Percentiles rank a stretch among this genome's conserved stretches.
Evolutionary conservation across 148 eudicot species (phyloP).

Genomic region (Beta vulgaris): DNA sequence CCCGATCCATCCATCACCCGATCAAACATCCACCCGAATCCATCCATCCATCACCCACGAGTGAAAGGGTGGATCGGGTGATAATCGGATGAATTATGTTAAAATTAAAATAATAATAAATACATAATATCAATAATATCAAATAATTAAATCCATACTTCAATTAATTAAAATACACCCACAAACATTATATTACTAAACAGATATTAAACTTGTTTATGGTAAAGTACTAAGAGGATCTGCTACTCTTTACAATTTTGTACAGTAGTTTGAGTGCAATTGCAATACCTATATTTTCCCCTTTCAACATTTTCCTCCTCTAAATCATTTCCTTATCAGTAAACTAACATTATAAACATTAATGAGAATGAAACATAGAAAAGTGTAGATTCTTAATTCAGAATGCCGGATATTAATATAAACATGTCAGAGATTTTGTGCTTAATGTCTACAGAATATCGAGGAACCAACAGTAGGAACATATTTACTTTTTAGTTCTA

Average conservation of each 20-base stretch:
- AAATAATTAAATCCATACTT: too few species aligned
- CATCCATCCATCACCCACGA: too few species aligned
- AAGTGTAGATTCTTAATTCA: neutral
- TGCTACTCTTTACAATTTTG: slow-evolving; percentile 12
- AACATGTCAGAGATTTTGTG: neutral
- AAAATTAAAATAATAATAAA: too few species aligned
- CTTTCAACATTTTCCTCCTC: neutral
- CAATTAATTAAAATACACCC: too few species aligned
- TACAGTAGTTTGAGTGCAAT: slow-evolving; percentile 5
- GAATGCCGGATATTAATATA: too few species aligned
- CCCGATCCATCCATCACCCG: too few species aligned
- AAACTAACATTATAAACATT: neutral
- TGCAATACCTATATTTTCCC: slow-evolving; percentile 8
- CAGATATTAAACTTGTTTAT: neutral
- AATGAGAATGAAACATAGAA: slow-evolving; percentile 2
- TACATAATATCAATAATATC: too few species aligned
- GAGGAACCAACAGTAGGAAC: neutral
- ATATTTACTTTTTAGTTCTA: neutral
- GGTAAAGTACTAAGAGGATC: neutral
- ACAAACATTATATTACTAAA: neutral
- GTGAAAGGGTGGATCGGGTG: too few species aligned
- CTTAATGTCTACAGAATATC: neutral
- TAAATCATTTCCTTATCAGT: neutral
- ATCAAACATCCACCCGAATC: too few species aligned
- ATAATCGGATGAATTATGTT: too few species aligned